Conservation (phyloP, 805 yeast genomes). For the Barnettozyma vustinii region DNA sequence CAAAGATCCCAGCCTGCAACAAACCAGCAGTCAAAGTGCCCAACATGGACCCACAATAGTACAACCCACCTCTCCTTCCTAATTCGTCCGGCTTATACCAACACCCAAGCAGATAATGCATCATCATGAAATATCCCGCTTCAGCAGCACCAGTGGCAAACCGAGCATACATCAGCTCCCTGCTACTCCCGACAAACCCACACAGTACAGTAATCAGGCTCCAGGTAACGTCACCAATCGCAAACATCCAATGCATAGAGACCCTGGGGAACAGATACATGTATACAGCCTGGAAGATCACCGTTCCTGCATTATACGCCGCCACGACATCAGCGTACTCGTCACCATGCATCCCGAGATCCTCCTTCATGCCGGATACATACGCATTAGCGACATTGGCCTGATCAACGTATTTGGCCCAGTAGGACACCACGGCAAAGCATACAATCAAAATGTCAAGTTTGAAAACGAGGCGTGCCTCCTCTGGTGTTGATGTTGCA, state of each 20-base stretch:
- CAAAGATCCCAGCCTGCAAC: constrained; percentile 41
- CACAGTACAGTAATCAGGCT: constrained; percentile 5
- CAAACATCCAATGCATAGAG: constrained; percentile 40
- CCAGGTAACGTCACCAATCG: constrained; percentile 7
- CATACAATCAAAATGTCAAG: constrained; percentile 46
- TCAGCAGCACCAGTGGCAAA: constrained; percentile 14
- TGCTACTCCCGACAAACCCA: background rate
- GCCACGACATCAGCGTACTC: constrained; percentile 57
- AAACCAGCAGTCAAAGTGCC: constrained; percentile 53
- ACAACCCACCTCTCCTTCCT: constrained; percentile 54
- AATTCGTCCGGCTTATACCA: constrained; percentile 55
- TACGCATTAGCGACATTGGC: constrained; percentile 39
- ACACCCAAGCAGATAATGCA: constrained; percentile 54
- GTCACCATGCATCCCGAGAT: constrained; percentile 42
- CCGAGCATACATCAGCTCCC: constrained; percentile 2
- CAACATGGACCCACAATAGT: constrained; percentile 45
- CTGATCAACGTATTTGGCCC: constrained; percentile 47
- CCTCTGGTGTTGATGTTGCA: background rate
- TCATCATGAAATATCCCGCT: constrained; percentile 14
- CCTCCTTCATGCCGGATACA: constrained; percentile 43
- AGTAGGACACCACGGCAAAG: constrained; percentile 55
- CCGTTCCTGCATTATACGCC: constrained; percentile 53
- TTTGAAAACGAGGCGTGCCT: constrained; percentile 33
- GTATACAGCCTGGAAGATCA: constrained; percentile 59
- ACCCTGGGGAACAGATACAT: constrained; percentile 47